Evolutionary conservation across 2,329 filamentous ascomycete genomes (phyloP).

Genomic region (Thelonectria blattea): DNA sequence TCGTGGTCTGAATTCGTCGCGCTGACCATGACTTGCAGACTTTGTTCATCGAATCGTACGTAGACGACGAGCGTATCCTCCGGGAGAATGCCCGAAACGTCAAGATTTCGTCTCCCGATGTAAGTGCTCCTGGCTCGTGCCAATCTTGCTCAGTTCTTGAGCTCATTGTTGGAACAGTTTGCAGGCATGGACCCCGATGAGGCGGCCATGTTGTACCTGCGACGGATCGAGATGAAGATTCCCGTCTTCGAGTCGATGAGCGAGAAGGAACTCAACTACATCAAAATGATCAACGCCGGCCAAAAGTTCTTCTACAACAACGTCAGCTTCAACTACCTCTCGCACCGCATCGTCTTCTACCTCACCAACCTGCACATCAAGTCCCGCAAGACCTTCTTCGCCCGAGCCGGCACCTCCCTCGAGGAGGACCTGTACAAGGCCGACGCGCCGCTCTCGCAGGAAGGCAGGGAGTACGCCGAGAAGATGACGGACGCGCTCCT

Average conservation of each 20-base stretch:
- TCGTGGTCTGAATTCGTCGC: background rate
- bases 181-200: constrained; percentile 90
- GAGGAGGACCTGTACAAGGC: constrained; percentile 92
- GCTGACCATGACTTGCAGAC: constrained; percentile 61
- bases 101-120: constrained; percentile 96
- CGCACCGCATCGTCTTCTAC: constrained; percentile 97
- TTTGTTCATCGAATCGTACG: constrained; percentile 94
- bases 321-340: constrained; percentile 93
- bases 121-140: constrained; percentile 49
- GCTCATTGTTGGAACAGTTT: constrained; percentile 61
- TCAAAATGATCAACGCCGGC: constrained; percentile 99
- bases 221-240: constrained; percentile 89
- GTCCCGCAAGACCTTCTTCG: constrained; percentile 91
- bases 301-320: constrained; percentile 95
- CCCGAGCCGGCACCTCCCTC: constrained; percentile 81
- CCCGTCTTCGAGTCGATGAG: constrained; percentile 97
- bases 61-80: constrained; percentile 90
- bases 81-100: constrained; percentile 96
- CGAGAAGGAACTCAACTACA: constrained; percentile 91
- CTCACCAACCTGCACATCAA: constrained; percentile 98
- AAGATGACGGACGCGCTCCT: constrained; percentile 87
- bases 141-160: background rate
- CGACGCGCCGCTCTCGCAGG: constrained; percentile 81
- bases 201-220: constrained; percentile 89
- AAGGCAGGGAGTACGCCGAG: constrained; percentile 80